Conservation (phyloP, 2,329 filamentous ascomycete genomes). For the Reticulascus tulasneorum region DNA sequence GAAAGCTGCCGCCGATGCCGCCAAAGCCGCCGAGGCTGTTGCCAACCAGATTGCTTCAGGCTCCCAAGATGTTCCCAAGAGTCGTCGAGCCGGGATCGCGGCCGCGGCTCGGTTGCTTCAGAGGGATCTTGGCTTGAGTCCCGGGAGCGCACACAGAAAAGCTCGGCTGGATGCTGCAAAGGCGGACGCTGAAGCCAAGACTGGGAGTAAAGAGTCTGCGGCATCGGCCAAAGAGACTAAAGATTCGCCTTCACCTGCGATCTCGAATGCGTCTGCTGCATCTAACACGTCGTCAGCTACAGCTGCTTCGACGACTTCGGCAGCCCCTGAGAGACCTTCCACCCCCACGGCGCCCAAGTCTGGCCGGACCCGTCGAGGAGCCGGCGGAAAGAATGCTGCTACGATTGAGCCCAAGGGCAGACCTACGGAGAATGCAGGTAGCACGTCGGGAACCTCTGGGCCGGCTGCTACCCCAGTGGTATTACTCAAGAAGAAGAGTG, state of each 20-base stretch:
- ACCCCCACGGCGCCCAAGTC: conserved; percentile 12
- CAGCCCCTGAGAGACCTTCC: conserved; percentile 2
- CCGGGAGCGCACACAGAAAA: conserved; percentile 58
- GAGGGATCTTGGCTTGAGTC: conserved; percentile 61
- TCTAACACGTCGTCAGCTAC: conserved; percentile 6
- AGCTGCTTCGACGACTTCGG: conserved; percentile 1
- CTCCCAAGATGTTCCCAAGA: conserved; percentile 42
- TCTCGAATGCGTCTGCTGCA: conserved; percentile 11
- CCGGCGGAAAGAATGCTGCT: conserved; percentile 31
- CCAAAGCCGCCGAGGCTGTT: conserved; percentile 40
- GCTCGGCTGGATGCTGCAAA: conserved; percentile 57
- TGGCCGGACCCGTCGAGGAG: conserved; percentile 17
- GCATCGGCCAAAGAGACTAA: conserved; percentile 18
- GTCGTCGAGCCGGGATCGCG: conserved; percentile 56
- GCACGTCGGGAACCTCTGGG: conserved; percentile 19
- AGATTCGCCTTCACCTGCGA: conserved; percentile 12
- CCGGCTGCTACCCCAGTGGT: conserved; percentile 29
- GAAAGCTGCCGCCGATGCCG: conserved; percentile 47
- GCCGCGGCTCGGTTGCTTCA: conserved; percentile 63
- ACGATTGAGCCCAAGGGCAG: conserved; percentile 32
- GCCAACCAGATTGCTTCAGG: conserved; percentile 30
- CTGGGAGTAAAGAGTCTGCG: conserved; percentile 26
- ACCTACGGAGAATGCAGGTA: conserved; percentile 22
- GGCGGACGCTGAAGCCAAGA: conserved; percentile 45
- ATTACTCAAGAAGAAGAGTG: conserved; percentile 38